These are phyloP conservation scores for Thielaviopsis populi DNA, from an alignment of 2,329 filamentous ascomycete genomes.

Conservation along the genomic window DNA sequence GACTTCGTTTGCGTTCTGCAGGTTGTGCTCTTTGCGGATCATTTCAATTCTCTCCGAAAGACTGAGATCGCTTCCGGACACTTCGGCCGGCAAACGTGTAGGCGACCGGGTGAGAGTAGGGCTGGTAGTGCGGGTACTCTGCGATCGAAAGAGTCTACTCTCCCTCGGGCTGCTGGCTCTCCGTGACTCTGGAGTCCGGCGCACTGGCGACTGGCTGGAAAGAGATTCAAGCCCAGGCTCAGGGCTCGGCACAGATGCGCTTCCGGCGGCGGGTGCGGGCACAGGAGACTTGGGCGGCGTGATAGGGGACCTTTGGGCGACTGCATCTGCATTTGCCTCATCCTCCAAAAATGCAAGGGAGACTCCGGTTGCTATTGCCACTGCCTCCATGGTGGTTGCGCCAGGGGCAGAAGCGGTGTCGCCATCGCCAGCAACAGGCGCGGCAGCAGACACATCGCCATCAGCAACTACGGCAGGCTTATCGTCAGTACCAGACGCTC, in stretches of 20 bases:
- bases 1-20: slow-evolving; percentile 25
- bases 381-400: background rate
- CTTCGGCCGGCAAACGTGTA: background rate
- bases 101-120: slow-evolving; percentile 5
- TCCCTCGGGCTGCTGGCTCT: slow-evolving; percentile 13
- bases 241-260: background rate
- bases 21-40: slow-evolving; percentile 25
- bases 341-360: background rate
- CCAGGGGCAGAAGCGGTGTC: background rate
- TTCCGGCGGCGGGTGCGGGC: background rate
- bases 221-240: background rate
- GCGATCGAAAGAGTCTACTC: background rate
- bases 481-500: background rate
- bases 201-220: background rate
- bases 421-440: background rate
- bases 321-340: background rate
- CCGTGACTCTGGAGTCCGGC: slow-evolving; percentile 3
- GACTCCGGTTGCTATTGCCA: background rate
- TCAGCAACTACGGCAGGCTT: background rate
- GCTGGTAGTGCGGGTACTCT: slow-evolving; percentile 5
- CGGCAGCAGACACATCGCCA: background rate
- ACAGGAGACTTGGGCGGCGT: slow-evolving; percentile 7
- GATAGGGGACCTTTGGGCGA: background rate
- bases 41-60: slow-evolving; percentile 16
- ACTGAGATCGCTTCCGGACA: slow-evolving; percentile 10